Evolutionary conservation across 768 basidiomycete species (phyloP), one percentile per base, ranked within the genome.

Genomic region (Stropharia rugosoannulata): DNA sequence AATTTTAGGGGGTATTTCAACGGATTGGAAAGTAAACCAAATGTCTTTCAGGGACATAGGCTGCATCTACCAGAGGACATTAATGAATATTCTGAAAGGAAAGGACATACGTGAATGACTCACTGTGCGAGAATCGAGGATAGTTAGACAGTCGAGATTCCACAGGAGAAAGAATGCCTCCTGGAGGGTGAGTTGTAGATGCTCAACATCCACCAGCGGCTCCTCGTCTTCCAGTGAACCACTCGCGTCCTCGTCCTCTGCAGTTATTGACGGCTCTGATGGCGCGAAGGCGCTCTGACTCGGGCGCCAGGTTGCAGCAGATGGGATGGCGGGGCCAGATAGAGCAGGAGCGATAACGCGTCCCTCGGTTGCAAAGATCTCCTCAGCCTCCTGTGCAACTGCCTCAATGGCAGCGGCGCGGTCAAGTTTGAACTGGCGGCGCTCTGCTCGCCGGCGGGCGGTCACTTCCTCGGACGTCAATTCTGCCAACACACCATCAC

Each of bases 381-480:
- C 77, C 65, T 94, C 92, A 5, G 90, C 92, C 64, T 91, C 87
- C 38, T 86, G 86, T 0, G 85, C 87, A 0, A 90, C 89, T 0
- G 82, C 82, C 1, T 92, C 92, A 61, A 97, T 89, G 2, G 95
- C 96, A 54, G 79, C 76, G 25, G 95, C 95, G 64, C 97, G 86
- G 66, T 96, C 93, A 38, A 87, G 77, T 72, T 99, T 99, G 78
- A 96, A 95, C 62, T 94, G 90, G 63, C 87, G 87, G 37, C 97
- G 86, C 62, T 95, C 93, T 29, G 85, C 84, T 45, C 97, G 80
- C 38, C 97, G 87, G 65, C 85, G 85, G 38, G 90, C 93, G 8
- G 94, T 93, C 51, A 97, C 74, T 70, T 98, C 93, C 66, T 99
- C 97, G 0, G 95, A 87, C 0, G 95, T 93, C 61, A 90, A 73